Evolutionary conservation across 176 grass and related monocot species (phyloP).

Genomic region (barley (Hordeum vulgare)): MorexV3_pseudomolecules_assembly NC_058524.1:482161228-482161727

Average conservation of each 20-base stretch:
- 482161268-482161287: constrained; percentile 65
- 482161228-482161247: constrained; percentile 79
- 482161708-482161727: background rate
- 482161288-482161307: constrained; percentile 66
- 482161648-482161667: constrained; percentile 29
- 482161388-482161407: constrained; percentile 76
- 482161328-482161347: constrained; percentile 56
- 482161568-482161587: constrained; percentile 67
- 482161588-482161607: constrained; percentile 45
- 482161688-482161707: constrained; percentile 21
- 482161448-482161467: constrained; percentile 71
- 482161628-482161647: constrained; percentile 56
- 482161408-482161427: constrained; percentile 60
- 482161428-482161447: constrained; percentile 91
- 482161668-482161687: constrained; percentile 57
- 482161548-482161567: constrained; percentile 43
- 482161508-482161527: constrained; percentile 84
- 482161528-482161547: constrained; percentile 46
- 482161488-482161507: constrained; percentile 89
- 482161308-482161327: constrained; percentile 54
- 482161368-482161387: constrained; percentile 83
- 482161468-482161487: constrained; percentile 87
- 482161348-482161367: constrained; percentile 71
- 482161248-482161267: constrained; percentile 68
- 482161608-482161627: constrained; percentile 69